Conservation (phyloP, 2,329 filamentous ascomycete species). For the Coniochaeta sp. region DNA sequence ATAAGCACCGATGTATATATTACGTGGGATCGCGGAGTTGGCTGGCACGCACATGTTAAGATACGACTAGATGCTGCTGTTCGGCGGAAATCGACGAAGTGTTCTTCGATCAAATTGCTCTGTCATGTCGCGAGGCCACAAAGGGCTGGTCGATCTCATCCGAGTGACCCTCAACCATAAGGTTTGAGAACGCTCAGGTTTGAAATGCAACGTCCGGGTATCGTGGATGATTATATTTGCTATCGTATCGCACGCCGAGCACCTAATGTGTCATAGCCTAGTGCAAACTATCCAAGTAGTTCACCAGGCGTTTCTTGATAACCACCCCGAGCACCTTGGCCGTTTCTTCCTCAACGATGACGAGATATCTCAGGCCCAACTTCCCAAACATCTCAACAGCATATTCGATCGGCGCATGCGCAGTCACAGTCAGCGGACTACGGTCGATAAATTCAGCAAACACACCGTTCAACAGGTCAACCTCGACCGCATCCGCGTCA, state of each 20-base stretch:
- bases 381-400: conserved; percentile 53
- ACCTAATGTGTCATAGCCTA: neutral
- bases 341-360: conserved; percentile 43
- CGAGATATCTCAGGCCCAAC: conserved; percentile 44
- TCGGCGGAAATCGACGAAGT: neutral
- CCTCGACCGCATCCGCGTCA: conserved; percentile 12
- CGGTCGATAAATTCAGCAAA: conserved; percentile 43
- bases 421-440: conserved; percentile 41
- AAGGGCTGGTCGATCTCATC: neutral
- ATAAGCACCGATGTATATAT: neutral
- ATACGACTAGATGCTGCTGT: neutral
- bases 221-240: neutral
- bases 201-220: neutral
- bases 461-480: conserved; percentile 23
- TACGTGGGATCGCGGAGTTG: neutral
- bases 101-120: neutral
- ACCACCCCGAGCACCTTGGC: conserved; percentile 42
- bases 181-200: neutral
- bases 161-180: neutral
- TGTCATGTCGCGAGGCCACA: neutral
- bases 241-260: neutral
- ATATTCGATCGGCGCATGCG: conserved; percentile 48
- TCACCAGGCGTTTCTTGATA: conserved; percentile 50
- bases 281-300: conserved; percentile 35
- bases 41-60: neutral